These are phyloP conservation scores for Schizonepeta tenuifolia DNA, from an alignment of 257 asterid species.

Conservation along the genomic window DNA sequence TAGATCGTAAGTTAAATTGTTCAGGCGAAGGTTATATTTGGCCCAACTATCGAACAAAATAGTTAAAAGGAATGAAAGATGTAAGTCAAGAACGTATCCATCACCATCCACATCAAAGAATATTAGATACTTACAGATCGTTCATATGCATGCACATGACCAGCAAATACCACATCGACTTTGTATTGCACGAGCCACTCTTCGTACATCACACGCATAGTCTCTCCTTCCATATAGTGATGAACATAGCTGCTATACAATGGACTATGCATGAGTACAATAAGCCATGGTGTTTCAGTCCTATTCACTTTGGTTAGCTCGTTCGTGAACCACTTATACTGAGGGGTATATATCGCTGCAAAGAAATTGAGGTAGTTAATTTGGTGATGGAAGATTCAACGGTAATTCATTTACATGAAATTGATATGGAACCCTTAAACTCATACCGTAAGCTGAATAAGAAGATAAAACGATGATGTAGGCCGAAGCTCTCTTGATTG, in stretches of 20 bases:
- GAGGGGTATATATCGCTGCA: constrained; percentile 87
- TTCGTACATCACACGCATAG: constrained; percentile 88
- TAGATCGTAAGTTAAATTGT: neutral
- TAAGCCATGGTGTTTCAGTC: constrained; percentile 86
- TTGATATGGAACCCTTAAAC: neutral
- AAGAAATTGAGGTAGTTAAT: neutral
- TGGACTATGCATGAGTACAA: constrained; percentile 83
- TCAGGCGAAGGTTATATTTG: neutral
- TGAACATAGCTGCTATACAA: constrained; percentile 89
- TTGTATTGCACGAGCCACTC: constrained; percentile 72
- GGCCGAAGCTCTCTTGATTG: constrained; percentile 94
- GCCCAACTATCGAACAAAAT: neutral
- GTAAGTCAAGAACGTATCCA: neutral
- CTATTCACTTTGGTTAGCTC: constrained; percentile 84
- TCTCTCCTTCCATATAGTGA: constrained; percentile 94
- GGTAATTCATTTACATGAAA: constrained; percentile 2
- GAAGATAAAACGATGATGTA: constrained; percentile 87
- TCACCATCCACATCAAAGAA: neutral
- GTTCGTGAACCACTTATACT: constrained; percentile 63
- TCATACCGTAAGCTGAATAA: constrained; percentile 82
- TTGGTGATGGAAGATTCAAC: neutral
- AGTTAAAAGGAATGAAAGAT: neutral
- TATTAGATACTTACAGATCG: constrained; percentile 57
- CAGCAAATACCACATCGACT: constrained; percentile 88
- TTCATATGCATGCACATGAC: constrained; percentile 95